phyloP scores from a whole-genome alignment of 352 stramenopile species.

The Phytophthora pseudosyringae region DNA sequence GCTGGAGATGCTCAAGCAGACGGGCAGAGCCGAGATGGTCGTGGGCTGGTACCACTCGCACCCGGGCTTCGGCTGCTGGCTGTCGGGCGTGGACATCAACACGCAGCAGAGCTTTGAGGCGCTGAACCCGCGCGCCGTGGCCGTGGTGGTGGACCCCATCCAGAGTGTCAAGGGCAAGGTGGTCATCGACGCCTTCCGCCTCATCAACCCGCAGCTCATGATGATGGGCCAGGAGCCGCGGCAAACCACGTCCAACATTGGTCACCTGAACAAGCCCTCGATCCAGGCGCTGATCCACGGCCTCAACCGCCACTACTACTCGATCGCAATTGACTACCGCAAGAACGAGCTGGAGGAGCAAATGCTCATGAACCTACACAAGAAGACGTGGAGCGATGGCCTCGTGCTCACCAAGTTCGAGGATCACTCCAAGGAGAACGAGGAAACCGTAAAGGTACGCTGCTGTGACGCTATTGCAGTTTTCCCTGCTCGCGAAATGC shows the following conservation, averaged over 20 bases:
- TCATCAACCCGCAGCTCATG: conserved; percentile 99
- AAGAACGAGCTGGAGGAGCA: conserved; percentile 99
- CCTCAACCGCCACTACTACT: conserved; percentile 99
- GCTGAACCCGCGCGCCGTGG: conserved; percentile 97
- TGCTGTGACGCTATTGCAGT: not conserved
- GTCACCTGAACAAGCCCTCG: conserved; percentile 98
- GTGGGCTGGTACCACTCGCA: conserved; percentile 99
- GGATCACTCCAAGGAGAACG: conserved; percentile 93
- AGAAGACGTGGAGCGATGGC: conserved; percentile 97
- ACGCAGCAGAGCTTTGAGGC: conserved; percentile 99
- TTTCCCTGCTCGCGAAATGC: not conserved
- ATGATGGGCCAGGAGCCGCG: conserved; percentile 98
- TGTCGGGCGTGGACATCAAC: conserved; percentile 99
- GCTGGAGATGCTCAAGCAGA: conserved; percentile 99
- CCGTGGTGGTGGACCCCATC: conserved; percentile 99
- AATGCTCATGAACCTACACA: conserved; percentile 99
- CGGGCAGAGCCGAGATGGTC: conserved; percentile 94
- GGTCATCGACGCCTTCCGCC: conserved; percentile 99
- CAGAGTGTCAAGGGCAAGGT: conserved; percentile 99
- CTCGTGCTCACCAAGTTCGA: conserved; percentile 97
- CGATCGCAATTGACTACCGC: conserved; percentile 96
- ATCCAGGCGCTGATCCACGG: conserved; percentile 99
- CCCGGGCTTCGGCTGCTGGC: conserved; percentile 99
- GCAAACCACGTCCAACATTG: conserved; percentile 99
- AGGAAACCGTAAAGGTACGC: conserved; percentile 92